A percentile compares a stretch with the other conserved stretches of the same genome.
Evolutionary conservation across 768 basidiomycete genomes (phyloP).

Genomic region (Kwoniella sp.): DNA sequence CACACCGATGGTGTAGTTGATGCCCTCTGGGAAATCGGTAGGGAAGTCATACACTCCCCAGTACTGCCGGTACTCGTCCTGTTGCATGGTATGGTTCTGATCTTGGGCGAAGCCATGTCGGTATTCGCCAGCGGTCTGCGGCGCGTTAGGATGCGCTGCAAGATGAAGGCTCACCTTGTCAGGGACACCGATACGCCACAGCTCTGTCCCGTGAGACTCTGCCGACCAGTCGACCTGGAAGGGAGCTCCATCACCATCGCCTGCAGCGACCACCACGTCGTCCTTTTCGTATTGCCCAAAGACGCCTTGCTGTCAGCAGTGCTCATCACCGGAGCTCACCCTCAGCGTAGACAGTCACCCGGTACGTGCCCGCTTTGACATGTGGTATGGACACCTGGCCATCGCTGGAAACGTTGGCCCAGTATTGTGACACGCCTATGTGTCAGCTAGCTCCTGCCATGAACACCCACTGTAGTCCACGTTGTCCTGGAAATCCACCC

Average conservation of each 20-base stretch:
- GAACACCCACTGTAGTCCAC: too few relatives aligned
- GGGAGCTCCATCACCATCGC: slow-evolving; percentile 1
- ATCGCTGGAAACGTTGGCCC: slow-evolving; percentile 19
- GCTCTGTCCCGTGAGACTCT: slow-evolving; percentile 18
- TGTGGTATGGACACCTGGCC: slow-evolving; percentile 21
- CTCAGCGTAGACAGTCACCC: slow-evolving; percentile 33
- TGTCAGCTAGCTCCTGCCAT: too few relatives aligned
- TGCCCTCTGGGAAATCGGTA: slow-evolving; percentile 32
- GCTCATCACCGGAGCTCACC: too few relatives aligned
- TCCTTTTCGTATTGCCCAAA: slow-evolving; percentile 32
- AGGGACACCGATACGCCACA: slow-evolving; percentile 33
- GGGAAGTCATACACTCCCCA: slow-evolving; percentile 35
- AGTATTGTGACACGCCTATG: slow-evolving; percentile 25
- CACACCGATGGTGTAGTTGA: slow-evolving; percentile 31
- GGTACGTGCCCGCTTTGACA: slow-evolving; percentile 32
- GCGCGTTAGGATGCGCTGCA: too few relatives aligned
- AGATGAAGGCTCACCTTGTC: too few relatives aligned
- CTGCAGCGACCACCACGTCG: slow-evolving; percentile 15
- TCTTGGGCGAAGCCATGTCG: slow-evolving; percentile 26
- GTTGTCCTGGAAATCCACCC: slow-evolving; percentile 31
- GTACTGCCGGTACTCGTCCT: slow-evolving; percentile 29
- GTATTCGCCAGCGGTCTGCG: slow-evolving; percentile 32
- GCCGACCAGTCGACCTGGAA: slow-evolving; percentile 13
- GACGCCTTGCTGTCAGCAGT: too few relatives aligned
- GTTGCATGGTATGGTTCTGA: slow-evolving; percentile 22